Evolutionary conservation across 495 filamentous ascomycete genomes (phyloP), one percentile per base, ranked within the genome.

Genomic region (Polyplosphaeria fusca): DNA sequence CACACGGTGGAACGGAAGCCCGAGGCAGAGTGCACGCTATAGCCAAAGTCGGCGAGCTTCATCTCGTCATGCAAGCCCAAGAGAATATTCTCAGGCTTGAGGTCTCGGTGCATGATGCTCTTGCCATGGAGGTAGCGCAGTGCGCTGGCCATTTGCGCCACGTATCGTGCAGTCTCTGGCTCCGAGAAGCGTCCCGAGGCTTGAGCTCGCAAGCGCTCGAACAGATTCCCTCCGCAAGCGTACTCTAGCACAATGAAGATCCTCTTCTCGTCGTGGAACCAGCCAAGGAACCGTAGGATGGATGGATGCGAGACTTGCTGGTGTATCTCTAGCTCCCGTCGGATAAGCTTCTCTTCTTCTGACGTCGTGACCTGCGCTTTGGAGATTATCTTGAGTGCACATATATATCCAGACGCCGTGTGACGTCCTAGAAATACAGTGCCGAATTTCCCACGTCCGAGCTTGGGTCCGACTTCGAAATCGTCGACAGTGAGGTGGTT

Each of bases 71-170:
- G 82, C 30, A 97, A 73, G 5, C 89, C 78, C 19, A 98, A 71
- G 5, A 98, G 78, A 46, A 98, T 98, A 55, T 98, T 98, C 69
- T 98, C 93, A 1, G 93, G 93, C 70, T 98, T 98, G 68, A 97
- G 95, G 61, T 98, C 93, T 41, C 93, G 88, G 71, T 98, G 93
- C 7, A 96, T 91, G 65, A 97, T 93, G 61, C 90, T 90, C 92
- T 70, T 98, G 91, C 88, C 95, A 55, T 39, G 59, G 76, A 97
- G 64, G 71, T 97, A 96, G 64, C 91, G 93, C 52, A 96, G 75
- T 2, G 90, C 92, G 49, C 95, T 84, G 55, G 96, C 93, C 14
- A 98, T 72, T 69, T 98, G 93, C 11, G 81, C 75, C 63, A 97
- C 95, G 5, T 96, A 78, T 67, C 86, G 89, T 24, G 90, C 82